phyloP scores from a whole-genome alignment of 441 rosid genomes.

The Erodium texanum region DNA sequence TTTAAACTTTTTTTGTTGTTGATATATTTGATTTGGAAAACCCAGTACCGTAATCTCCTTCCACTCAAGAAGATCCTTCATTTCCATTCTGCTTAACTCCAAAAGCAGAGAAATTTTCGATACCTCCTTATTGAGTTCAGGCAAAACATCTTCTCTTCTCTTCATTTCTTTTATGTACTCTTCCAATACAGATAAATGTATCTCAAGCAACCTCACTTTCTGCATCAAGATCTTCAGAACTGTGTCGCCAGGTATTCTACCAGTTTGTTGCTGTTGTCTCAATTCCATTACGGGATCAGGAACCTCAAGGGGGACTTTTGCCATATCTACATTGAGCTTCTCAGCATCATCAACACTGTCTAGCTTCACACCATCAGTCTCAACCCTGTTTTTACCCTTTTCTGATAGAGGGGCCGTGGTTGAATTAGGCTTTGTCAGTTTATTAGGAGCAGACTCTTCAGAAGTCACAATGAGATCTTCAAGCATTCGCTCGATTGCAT shows the following conservation, averaged over 20 bases:
- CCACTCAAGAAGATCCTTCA: conserved; percentile 32
- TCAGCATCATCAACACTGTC: conserved; percentile 25
- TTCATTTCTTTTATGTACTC: conserved; percentile 73
- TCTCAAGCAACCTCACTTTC: conserved; percentile 69
- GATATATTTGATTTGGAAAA: conserved; percentile 8
- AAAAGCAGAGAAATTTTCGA: conserved; percentile 31
- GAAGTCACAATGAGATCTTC: conserved; percentile 60
- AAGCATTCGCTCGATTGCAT: conserved; percentile 81
- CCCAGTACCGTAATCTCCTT: conserved; percentile 41
- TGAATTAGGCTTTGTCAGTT: conserved; percentile 16
- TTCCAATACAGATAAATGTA: conserved; percentile 73
- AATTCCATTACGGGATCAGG: conserved; percentile 53
- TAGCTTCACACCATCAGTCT: conserved; percentile 32
- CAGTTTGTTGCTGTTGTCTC: conserved; percentile 40
- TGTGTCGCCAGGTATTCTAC: conserved; percentile 82
- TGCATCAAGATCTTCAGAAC: conserved; percentile 87
- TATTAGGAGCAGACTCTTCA: conserved; percentile 24
- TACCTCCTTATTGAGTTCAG: conserved; percentile 56
- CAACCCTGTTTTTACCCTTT: conserved; percentile 1
- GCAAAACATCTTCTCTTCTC: conserved; percentile 57
- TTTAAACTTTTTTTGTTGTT: not conserved
- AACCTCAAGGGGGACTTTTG: conserved; percentile 27
- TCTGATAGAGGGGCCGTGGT: conserved; percentile 12
- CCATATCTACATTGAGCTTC: conserved; percentile 25
- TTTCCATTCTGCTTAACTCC: conserved; percentile 39